Percentiles rank a stretch among this genome's conserved stretches.
phyloP scores from a whole-genome alignment of 331 rosid species.

The Quercus phellos region DNA sequence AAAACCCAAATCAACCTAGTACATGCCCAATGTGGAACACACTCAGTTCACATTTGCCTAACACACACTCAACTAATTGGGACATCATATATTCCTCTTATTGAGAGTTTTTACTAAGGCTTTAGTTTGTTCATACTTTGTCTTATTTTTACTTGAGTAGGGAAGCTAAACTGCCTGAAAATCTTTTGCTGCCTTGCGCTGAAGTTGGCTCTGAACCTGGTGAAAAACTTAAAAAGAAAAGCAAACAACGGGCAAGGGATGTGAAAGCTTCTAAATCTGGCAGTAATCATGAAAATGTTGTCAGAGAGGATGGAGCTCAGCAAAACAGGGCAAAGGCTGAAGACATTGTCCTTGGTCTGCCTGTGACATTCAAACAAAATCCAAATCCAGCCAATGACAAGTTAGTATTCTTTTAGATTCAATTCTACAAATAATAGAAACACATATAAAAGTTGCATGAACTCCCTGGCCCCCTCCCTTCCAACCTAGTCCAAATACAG shows the following conservation, averaged over 20 bases:
- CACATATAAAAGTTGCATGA: background rate
- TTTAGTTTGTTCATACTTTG: background rate
- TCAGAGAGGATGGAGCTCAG: conserved; percentile 12
- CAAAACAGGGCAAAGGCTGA: conserved; percentile 9
- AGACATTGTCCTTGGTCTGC: background rate
- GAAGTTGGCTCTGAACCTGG: conserved; percentile 18
- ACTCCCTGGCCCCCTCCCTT: background rate
- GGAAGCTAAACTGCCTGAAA: conserved; percentile 28
- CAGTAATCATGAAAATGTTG: background rate
- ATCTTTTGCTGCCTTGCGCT: conserved; percentile 24
- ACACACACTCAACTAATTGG: too few species aligned
- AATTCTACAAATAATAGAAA: background rate
- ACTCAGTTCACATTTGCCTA: too few species aligned
- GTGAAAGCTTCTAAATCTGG: conserved; percentile 14
- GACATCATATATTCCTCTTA: background rate
- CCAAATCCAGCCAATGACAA: conserved; percentile 19
- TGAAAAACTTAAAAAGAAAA: conserved; percentile 38
- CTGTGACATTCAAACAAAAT: conserved; percentile 9
- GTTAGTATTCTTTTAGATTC: conserved; percentile 21
- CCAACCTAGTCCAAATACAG: background rate
- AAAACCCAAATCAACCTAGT: too few species aligned
- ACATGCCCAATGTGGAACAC: too few species aligned
- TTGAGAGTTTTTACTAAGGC: background rate
- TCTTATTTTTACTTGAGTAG: conserved; percentile 22
- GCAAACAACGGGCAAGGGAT: conserved; percentile 19